Base-by-base conservation (phyloP, 768 basidiomycete species). In the Suillus weaverae region DNA sequence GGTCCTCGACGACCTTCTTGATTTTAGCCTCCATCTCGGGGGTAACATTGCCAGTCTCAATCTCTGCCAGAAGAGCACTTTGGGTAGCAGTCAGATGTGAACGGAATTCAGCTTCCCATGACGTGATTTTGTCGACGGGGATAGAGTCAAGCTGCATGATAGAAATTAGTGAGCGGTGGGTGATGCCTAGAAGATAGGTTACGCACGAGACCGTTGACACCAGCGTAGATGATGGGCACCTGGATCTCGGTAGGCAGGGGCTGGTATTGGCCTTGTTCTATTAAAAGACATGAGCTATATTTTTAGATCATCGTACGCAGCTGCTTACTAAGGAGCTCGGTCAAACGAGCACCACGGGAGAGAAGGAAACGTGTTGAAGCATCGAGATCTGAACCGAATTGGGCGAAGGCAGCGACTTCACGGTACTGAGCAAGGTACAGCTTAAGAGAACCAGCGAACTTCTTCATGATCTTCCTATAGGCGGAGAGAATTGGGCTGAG, bases 331-430 rank as follows among this genome's bases (percentile, higher is more conserved):
- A 95, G 83, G 73, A 95, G 89, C 84, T 99, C 97, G 69, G 97
- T 99, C 70, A 99, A 86, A 84, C 97, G 95, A 72, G 96, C 91
- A 85, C 97, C 97, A 87, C 97, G 94, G 72, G 86, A 91, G 70
- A 99, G 89, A 73, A 99, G 87, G 94, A 97, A 99, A 73, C 97
- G 95, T 70, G 97, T 99, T 18, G 97, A 98, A 63, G 97, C 96
- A 83, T 99, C 97, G 75, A 99, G 92, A 81, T 99, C 97, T 74
- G 97, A 99, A 88, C 97, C 97, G 85, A 99, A 99, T 78, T 99
- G 97, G 64, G 97, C 95, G 76, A 97, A 97, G 70, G 95, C 95
- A 70, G 97, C 97, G 71, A 99, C 97, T 86, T 99, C 97, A 91
- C 97, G 96, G 85, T 99, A 99, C 80, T 99, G 97, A 36, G 97